Conservation (phyloP, 306 rosid genomes). For the Rosa chinensis region DNA sequence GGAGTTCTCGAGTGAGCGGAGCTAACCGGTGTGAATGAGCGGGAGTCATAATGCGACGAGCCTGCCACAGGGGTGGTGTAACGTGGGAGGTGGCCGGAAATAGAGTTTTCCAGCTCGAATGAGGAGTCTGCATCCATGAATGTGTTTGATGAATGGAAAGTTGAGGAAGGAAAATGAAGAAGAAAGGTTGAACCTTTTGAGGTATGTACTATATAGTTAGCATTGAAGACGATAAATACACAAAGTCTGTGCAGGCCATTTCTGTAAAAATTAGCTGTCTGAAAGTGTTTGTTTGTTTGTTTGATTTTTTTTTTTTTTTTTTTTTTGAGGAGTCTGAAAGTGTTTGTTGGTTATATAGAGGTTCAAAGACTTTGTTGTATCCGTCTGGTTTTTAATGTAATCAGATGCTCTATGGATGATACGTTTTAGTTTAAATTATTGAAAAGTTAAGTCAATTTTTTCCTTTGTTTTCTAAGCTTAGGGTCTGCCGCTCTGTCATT, state of each 20-base stretch:
- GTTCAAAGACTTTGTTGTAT: background rate
- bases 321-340: background rate
- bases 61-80: slow-evolving; percentile 43
- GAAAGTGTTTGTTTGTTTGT: background rate
- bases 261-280: background rate
- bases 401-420: background rate
- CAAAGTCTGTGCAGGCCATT: background rate
- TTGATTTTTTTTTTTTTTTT: too few species aligned
- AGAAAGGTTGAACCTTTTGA: background rate
- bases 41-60: slow-evolving; percentile 35
- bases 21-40: slow-evolving; percentile 42
- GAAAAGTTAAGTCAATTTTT: background rate
- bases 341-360: background rate
- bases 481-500: background rate
- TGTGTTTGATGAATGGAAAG: background rate
- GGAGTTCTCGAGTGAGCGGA: slow-evolving; percentile 22
- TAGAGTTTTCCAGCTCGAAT: slow-evolving; percentile 36
- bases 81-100: slow-evolving; percentile 20
- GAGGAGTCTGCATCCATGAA: slow-evolving; percentile 45
- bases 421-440: background rate
- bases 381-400: slow-evolving; percentile 4
- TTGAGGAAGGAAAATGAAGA: background rate
- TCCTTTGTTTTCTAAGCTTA: background rate
- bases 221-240: background rate
- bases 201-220: background rate